A percentile compares a stretch with the other conserved stretches of the same genome.
These are phyloP conservation scores for Fusarium tupiense DNA, from an alignment of 2,329 filamentous ascomycete genomes.

Conservation along the genomic window DNA sequence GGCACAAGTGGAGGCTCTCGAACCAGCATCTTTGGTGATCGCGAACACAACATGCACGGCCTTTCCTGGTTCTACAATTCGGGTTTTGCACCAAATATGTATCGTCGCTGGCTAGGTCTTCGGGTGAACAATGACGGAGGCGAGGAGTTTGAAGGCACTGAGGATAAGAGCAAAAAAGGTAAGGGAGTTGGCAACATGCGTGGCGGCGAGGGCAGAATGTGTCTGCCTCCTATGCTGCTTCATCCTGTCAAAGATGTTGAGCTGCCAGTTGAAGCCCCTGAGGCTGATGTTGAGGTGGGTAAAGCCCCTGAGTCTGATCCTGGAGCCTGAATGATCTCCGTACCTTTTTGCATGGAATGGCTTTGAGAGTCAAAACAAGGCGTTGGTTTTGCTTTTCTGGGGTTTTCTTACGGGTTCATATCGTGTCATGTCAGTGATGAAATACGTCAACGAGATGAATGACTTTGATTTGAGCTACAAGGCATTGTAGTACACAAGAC, in stretches of 20 bases:
- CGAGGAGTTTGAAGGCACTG: constrained; percentile 75
- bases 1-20: constrained; percentile 78
- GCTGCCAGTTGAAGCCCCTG: constrained; percentile 68
- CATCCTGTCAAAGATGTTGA: constrained; percentile 87
- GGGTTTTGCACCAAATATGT: constrained; percentile 82
- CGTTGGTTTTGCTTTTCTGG: constrained; percentile 17
- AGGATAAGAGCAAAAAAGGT: constrained; percentile 62
- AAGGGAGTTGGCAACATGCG: constrained; percentile 62
- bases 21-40: constrained; percentile 80
- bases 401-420: constrained; percentile 27
- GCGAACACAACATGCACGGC: constrained; percentile 88
- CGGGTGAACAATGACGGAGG: constrained; percentile 82
- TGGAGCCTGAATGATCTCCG: constrained; percentile 39
- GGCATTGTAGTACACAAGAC: constrained; percentile 19
- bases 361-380: constrained; percentile 26
- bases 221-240: constrained; percentile 86
- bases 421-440: constrained; percentile 29
- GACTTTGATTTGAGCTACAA: constrained; percentile 27
- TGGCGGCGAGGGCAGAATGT: constrained; percentile 86
- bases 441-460: constrained; percentile 36
- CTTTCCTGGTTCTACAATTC: constrained; percentile 94
- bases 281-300: constrained; percentile 54
- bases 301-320: constrained; percentile 57
- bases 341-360: constrained; percentile 5
- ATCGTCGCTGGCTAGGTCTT: constrained; percentile 86